Conservation (phyloP, 345 rosid genomes). For the Rhodamnia argentea region DNA sequence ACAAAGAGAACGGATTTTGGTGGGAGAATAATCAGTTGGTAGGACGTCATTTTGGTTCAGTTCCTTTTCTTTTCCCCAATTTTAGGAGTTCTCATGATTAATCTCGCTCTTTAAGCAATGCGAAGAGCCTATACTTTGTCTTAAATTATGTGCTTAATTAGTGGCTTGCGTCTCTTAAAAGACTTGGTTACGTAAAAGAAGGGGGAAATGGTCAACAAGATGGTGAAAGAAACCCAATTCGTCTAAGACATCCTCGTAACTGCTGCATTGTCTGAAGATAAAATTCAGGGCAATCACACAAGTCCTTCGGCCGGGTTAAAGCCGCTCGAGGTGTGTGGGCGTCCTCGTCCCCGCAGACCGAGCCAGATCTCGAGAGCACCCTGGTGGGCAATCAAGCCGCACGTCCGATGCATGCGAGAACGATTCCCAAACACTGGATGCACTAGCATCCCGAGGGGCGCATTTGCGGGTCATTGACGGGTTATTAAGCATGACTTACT, state of each 20-base stretch:
- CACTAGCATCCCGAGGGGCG: not conserved
- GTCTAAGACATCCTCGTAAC: not conserved
- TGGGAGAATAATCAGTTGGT: not conserved
- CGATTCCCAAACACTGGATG: not conserved
- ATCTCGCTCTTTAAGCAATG: not conserved
- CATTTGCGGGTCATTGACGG: not conserved
- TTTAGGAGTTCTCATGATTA: not conserved
- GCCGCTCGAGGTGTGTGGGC: not conserved
- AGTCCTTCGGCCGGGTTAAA: not conserved
- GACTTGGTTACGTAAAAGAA: not conserved
- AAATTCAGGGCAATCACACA: not conserved
- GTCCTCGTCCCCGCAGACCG: not conserved
- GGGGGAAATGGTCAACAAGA: not conserved
- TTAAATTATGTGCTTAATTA: not conserved
- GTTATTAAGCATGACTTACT: not conserved
- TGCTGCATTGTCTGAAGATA: not conserved
- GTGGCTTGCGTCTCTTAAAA: not conserved
- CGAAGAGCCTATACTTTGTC: not conserved
- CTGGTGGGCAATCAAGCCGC: not conserved
- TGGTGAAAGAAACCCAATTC: not conserved
- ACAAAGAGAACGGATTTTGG: not conserved
- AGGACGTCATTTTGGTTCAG: not conserved
- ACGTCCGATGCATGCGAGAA: not conserved
- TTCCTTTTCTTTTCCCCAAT: not conserved
- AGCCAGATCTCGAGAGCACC: not conserved